phyloP scores from a whole-genome alignment of 371 early-diverging fungal species.

The Rhizopus sp. region DNA sequence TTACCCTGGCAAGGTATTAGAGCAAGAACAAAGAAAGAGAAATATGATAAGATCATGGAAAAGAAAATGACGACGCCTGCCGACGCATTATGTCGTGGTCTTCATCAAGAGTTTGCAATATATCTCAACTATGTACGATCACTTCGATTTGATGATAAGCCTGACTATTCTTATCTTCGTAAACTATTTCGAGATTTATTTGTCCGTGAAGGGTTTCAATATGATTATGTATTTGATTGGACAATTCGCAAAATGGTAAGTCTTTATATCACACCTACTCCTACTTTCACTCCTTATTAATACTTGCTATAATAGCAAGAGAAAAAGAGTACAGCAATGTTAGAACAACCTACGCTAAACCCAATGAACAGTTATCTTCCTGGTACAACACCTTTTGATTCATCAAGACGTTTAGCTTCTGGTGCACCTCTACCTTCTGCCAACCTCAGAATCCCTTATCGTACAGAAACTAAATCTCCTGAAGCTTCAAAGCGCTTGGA shows the following conservation, averaged over 20 bases:
- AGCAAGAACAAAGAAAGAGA: constrained; percentile 98
- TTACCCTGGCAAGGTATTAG: constrained; percentile 99
- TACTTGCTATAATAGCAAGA: constrained; percentile 24
- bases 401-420: constrained; percentile 20
- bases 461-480: constrained; percentile 46
- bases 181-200: constrained; percentile 96
- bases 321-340: constrained; percentile 19
- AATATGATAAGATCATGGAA: constrained; percentile 99
- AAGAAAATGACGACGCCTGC: constrained; percentile 98
- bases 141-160: constrained; percentile 98
- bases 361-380: constrained; percentile 14
- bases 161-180: constrained; percentile 97
- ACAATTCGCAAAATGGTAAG: constrained; percentile 64
- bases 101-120: constrained; percentile 94
- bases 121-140: constrained; percentile 97
- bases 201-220: constrained; percentile 92
- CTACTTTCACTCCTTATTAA: background rate
- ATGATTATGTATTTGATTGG: constrained; percentile 99
- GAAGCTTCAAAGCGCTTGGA: constrained; percentile 52
- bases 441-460: constrained; percentile 28
- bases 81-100: constrained; percentile 94
- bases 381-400: constrained; percentile 16
- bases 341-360: constrained; percentile 3
- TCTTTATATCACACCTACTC: background rate
- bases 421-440: constrained; percentile 36